Percentiles rank a stretch among this genome's conserved stretches.
phyloP scores from a whole-genome alignment of 1,139 yeast species.

The Suhomyces kunorum region DNA sequence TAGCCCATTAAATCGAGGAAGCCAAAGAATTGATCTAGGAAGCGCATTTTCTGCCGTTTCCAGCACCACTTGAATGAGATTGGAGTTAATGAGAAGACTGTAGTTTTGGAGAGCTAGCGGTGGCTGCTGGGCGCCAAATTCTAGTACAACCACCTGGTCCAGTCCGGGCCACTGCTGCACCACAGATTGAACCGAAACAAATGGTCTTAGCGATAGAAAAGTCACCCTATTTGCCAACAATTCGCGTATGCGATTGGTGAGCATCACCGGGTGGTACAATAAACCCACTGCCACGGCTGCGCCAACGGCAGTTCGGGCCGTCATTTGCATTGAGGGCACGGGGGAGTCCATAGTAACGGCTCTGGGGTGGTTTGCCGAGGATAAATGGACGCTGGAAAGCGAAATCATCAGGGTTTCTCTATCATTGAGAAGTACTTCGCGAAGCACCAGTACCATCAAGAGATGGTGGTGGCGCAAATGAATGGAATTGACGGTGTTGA shows the following conservation, averaged over 20 bases:
- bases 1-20: conserved; percentile 21
- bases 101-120: conserved; percentile 4
- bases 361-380: not conserved
- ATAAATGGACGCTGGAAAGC: conserved; percentile 1
- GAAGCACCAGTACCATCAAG: conserved; percentile 3
- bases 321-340: conserved; percentile 2
- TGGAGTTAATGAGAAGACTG: conserved; percentile 16
- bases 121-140: not conserved
- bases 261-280: conserved; percentile 7
- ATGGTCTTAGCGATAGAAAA: conserved; percentile 3
- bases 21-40: conserved; percentile 22
- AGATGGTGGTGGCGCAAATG: conserved; percentile 12
- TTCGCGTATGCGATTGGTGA: conserved; percentile 1
- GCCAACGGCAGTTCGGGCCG: not conserved
- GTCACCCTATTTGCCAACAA: not conserved
- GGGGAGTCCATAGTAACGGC: conserved; percentile 5
- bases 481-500: conserved; percentile 19
- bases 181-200: conserved; percentile 7
- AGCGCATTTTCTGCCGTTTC: not conserved
- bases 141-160: conserved; percentile 10
- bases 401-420: conserved; percentile 1
- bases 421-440: not conserved
- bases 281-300: conserved; percentile 3
- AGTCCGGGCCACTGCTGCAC: conserved; percentile 1
- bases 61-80: conserved; percentile 6